Evolutionary conservation across 1,139 yeast species (phyloP), one percentile per base, ranked within the genome.

Genomic region (Arxiozyma telluris): DNA sequence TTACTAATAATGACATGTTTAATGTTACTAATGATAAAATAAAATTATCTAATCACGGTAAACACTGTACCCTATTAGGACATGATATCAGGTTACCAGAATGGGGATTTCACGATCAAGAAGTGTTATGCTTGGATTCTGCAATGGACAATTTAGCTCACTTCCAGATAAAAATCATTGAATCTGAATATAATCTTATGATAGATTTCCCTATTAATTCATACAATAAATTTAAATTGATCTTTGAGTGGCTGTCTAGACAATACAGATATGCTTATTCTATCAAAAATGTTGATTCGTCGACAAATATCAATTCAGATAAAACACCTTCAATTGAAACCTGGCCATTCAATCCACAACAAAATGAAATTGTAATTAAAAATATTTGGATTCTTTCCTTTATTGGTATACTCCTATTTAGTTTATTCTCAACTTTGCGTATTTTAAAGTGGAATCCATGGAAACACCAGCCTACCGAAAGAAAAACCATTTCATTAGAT

Each of bases 71-170:
- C 21, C 64, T 88, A 50, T 67, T 86, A 58, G 78, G 86, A 8
- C 94, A 87, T 63, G 77, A 76, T 41, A 75, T 75, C 8, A 76
- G 73, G 59, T 71, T 88, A 45, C 94, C 94, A 4, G 75, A 74
- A 1, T 84, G 90, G 89, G 94, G 83, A 0, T 75, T 74, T 58
- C 73, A 75, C 41, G 94, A 86, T 62, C 83, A 82, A 66, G 96
- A 89, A 70, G 88, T 87, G 2, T 70, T 85, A 23, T 89, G 96
- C 68, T 77, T 86, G 41, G 79, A 79, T 46, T 79, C 78, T 41
- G 89, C 95, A 15, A 79, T 79, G 3, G 68, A 74, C 41, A 76
- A 79, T 15, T 78, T 81, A 60, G 75, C 91, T 0, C 68, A 79
- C 48, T 87, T 94, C 83, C 78, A 74, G 59, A 73, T 87, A 11